Percentiles rank a stretch among this genome's conserved stretches.
Conservation (phyloP, 805 yeast genomes). For the Starmerella cellae region DNA sequence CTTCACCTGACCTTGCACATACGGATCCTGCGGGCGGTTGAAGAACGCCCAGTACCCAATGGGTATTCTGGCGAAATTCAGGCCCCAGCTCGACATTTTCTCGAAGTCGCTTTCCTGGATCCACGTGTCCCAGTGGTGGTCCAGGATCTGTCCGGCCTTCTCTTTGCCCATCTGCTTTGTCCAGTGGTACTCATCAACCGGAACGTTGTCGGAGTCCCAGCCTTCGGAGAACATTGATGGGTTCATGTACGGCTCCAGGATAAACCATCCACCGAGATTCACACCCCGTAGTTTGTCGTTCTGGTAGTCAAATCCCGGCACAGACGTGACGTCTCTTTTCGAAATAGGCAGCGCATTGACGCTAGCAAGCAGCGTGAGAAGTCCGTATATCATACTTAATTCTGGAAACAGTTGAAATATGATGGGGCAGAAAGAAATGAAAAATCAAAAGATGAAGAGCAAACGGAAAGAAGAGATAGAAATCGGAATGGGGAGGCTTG, state of each 20-base stretch:
- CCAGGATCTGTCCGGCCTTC: slow-evolving; percentile 39
- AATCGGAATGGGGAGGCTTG: no score
- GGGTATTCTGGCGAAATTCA: slow-evolving; percentile 81
- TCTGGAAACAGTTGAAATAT: no score
- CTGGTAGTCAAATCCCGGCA: slow-evolving; percentile 23
- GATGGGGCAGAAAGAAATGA: no score
- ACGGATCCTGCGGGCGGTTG: slow-evolving; percentile 55
- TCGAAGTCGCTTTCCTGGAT: slow-evolving; percentile 59
- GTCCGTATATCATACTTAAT: no score
- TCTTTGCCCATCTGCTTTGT: slow-evolving; percentile 47
- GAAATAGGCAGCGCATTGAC: no score
- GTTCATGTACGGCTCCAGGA: slow-evolving; percentile 73
- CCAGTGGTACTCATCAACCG: slow-evolving; percentile 75
- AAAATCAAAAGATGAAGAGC: no score
- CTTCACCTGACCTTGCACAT: slow-evolving; percentile 64
- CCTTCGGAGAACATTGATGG: slow-evolving; percentile 39
- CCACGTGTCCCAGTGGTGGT: slow-evolving; percentile 68
- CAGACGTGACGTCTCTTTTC: neutral
- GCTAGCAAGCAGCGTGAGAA: no score
- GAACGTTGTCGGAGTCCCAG: slow-evolving; percentile 30
- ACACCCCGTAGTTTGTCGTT: slow-evolving; percentile 34
- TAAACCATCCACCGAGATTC: slow-evolving; percentile 83
- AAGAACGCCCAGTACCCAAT: slow-evolving; percentile 90
- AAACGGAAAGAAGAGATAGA: no score
- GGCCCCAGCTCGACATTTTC: slow-evolving; percentile 32